Evolutionary conservation across 2,329 filamentous ascomycete genomes (phyloP), one percentile per base, ranked within the genome.

Genomic region (Aspergillus sp.): DNA sequence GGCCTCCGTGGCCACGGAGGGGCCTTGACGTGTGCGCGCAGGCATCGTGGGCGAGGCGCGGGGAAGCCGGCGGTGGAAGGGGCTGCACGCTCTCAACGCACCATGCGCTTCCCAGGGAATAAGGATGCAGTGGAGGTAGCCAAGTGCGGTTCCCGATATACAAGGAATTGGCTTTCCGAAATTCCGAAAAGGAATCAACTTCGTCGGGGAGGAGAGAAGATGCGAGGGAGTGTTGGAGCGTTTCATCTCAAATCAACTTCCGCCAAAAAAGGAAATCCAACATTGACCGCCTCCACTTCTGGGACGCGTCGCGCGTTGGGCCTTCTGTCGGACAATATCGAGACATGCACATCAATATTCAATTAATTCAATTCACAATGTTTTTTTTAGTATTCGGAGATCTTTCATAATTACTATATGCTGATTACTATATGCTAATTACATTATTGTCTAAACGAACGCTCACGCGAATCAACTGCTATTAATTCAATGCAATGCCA

Each of bases 21-120:
- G 70, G 61, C 66, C 66, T 68, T 72, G 70, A 64, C 75, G 73
- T 69, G 72, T 75, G 72, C 75, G 75, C 72, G 74, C 69, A 66
- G 74, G 75, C 75, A 77, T 77, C 59, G 66, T 76, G 65, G 66
- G 62, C 53, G 59, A 61, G 59, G 65, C 62, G 65, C 62, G 64
- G 65, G 64, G 63, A 62, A 64, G 58, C 59, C 60, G 62, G 62
- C 51, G 44, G 59, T 39, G 44, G 59, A 48, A 52, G 37, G 40
- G 41, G 42, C 44, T 58, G 52, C 59, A 44, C 54, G 40, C 40
- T 51, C 64, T 62, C 56, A 66, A 54, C 34, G 53, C 55, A 66
- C 61, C 64, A 66, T 66, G 63, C 60, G 64, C 51, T 51, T 42
- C 9, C 20, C 22, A 20, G 22, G 24, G 37, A 19, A 39, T 30